Base-by-base conservation (phyloP, 2,329 filamentous ascomycete genomes). In the Ophiognomonia clavigignenti-juglandacearum region DNA sequence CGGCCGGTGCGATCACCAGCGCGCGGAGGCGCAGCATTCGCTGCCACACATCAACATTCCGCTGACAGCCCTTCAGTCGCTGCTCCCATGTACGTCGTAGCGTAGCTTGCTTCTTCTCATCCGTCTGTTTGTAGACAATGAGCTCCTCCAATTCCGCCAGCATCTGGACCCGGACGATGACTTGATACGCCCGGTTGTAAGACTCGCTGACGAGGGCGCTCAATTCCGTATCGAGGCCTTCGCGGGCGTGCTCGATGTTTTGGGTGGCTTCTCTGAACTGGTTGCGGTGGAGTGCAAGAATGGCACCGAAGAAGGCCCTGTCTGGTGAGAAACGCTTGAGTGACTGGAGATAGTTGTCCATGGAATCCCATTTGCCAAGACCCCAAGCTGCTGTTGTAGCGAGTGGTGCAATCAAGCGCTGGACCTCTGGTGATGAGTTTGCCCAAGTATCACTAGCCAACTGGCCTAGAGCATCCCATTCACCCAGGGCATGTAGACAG, bases 151-250 rank as follows among this genome's bases (percentile, higher is more conserved):
- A 77, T 66, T 99, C 93, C 4, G 95, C 93, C 57, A 99, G 82
- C 95, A 98, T 98, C 67, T 99, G 93, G 1, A 98, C 91, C 36
- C 93, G 86, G 38, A 99, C 92, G 50, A 98, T 90, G n/a, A 96
- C 92, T 55, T 92, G 84, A 67, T 99, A 99, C 9, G 93, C 95
- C 51, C 93, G 83, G 59, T 96, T 96, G 66, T 98, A 99, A 2
- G 92, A 97, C 64, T 99, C 93, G 62, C 91, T 95, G n/a, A 99
- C 84, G 3, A 98, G 77, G 4, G 93, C 93, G 58, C 90, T 96
- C 29, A 99, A 77, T 63, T 99, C 95, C 0, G 92, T 95, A 58
- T 98, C 95, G 14, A 99, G 77, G 8, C 89, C 91, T 64, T 97
- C 92, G 34, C 93, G 82, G 35, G 92, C 92, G 62, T 92, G 90